phyloP scores from a whole-genome alignment of 139 green algal species.

The Microglena sp. region DNA sequence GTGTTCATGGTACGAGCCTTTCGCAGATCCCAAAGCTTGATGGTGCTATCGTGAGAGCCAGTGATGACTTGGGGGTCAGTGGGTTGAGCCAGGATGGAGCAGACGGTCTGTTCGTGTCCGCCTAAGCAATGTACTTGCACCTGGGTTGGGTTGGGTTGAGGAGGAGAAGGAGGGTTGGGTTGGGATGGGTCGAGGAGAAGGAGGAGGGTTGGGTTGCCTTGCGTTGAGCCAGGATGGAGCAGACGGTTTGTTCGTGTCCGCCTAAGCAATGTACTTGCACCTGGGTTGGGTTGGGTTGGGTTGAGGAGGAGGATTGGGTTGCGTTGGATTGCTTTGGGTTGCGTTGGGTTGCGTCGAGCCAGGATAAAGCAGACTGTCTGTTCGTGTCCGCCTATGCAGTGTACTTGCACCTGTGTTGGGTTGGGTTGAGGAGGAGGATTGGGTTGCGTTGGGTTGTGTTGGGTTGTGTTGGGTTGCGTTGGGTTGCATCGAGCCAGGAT shows the following conservation, averaged over 20 bases:
- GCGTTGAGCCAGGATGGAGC: constrained; percentile 69
- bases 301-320: no score
- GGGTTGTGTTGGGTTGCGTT: background rate
- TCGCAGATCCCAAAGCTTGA: constrained; percentile 59
- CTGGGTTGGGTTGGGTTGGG: no score
- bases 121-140: constrained; percentile 73
- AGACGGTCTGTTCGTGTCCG: constrained; percentile 92
- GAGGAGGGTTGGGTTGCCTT: background rate
- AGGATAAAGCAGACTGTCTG: constrained; percentile 90
- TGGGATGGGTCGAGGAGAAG: background rate
- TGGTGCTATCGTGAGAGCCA: constrained; percentile 35
- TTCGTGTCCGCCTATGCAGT: constrained; percentile 83
- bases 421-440: no score
- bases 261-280: constrained; percentile 73
- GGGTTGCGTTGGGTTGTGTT: no score
- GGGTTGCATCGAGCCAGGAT: constrained; percentile 62
- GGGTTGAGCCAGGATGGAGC: constrained; percentile 74
- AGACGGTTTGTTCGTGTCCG: constrained; percentile 92
- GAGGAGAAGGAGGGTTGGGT: no score
- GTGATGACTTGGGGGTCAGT: constrained; percentile 95
- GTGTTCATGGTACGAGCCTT: constrained; percentile 66
- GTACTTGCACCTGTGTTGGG: constrained; percentile 53
- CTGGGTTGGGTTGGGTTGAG: no score
- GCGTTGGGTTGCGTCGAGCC: constrained; percentile 31
- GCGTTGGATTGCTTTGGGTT: background rate